phyloP scores from a whole-genome alignment of 768 basidiomycete species.

The Macrolepiota fuliginosa region DNA sequence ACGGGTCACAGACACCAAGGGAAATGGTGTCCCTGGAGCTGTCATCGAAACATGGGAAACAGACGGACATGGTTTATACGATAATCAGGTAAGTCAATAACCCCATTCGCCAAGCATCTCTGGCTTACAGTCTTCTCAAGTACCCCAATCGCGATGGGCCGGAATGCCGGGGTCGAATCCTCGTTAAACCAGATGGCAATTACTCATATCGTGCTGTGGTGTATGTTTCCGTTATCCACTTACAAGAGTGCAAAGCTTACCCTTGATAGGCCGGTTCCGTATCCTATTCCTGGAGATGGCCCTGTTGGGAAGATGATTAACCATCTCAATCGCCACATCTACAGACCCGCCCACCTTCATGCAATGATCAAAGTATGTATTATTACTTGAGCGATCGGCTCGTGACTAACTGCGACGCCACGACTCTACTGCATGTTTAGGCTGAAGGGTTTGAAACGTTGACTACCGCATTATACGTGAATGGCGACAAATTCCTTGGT shows the following conservation, averaged over 20 bases:
- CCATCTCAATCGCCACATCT: constrained; percentile 63
- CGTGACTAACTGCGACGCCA: background rate
- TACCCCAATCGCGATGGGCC: constrained; percentile 54
- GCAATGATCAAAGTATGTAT: constrained; percentile 56
- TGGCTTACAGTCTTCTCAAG: constrained; percentile 30
- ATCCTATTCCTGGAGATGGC: constrained; percentile 79
- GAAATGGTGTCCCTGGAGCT: constrained; percentile 63
- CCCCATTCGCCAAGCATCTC: background rate
- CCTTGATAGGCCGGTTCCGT: constrained; percentile 45
- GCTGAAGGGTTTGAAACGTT: constrained; percentile 75
- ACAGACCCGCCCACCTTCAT: constrained; percentile 80
- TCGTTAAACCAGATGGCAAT: constrained; percentile 55
- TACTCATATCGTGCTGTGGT: constrained; percentile 75
- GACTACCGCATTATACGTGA: constrained; percentile 71
- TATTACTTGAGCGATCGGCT: background rate
- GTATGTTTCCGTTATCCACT: constrained; percentile 22
- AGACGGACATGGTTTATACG: constrained; percentile 53
- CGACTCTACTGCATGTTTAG: constrained; percentile 33
- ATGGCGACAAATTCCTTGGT: constrained; percentile 60
- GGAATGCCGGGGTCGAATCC: constrained; percentile 73
- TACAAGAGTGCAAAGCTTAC: background rate
- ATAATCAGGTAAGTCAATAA: constrained; percentile 28
- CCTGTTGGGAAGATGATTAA: constrained; percentile 65
- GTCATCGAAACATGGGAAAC: constrained; percentile 85
- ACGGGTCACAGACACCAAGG: constrained; percentile 57